These are phyloP conservation scores for Penicillium rolfsii DNA, from an alignment of 2,329 filamentous ascomycete genomes.

Conservation along the genomic window DNA sequence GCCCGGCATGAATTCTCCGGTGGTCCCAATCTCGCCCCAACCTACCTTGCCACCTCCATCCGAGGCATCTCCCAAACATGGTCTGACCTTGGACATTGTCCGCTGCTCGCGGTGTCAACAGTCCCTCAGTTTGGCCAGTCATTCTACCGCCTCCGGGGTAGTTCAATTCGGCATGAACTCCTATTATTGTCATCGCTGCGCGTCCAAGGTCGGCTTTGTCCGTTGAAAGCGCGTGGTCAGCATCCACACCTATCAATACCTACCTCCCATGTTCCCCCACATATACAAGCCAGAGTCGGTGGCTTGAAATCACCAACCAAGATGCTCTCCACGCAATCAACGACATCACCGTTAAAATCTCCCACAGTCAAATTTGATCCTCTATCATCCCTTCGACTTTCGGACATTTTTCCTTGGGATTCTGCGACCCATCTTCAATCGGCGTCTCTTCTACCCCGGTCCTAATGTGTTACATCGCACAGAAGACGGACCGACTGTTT, in stretches of 20 bases:
- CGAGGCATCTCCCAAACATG: constrained; percentile 28
- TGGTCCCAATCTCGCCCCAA: constrained; percentile 39
- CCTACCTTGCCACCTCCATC: constrained; percentile 29
- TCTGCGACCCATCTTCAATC: background rate
- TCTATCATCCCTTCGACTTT: background rate
- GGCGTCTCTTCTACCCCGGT: background rate
- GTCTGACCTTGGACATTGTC: constrained; percentile 44
- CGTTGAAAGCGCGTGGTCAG: constrained; percentile 33
- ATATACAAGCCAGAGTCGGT: constrained; percentile 5
- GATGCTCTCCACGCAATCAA: background rate
- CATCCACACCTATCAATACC: background rate
- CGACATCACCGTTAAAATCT: background rate
- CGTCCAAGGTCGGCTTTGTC: constrained; percentile 49
- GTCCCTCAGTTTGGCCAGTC: constrained; percentile 48
- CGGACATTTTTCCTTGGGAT: background rate
- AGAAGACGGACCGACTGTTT: background rate
- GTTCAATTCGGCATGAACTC: constrained; percentile 55
- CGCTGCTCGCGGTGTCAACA: constrained; percentile 55
- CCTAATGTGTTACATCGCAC: background rate
- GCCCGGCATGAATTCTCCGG: constrained; percentile 43
- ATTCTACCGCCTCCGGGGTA: constrained; percentile 38
- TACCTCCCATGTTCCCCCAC: background rate
- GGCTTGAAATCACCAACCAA: background rate
- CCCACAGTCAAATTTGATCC: background rate
- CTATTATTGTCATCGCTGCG: constrained; percentile 53